Evolutionary conservation across 805 yeast species (phyloP).

Genomic region (Metschnikowia cerradonensis): DNA sequence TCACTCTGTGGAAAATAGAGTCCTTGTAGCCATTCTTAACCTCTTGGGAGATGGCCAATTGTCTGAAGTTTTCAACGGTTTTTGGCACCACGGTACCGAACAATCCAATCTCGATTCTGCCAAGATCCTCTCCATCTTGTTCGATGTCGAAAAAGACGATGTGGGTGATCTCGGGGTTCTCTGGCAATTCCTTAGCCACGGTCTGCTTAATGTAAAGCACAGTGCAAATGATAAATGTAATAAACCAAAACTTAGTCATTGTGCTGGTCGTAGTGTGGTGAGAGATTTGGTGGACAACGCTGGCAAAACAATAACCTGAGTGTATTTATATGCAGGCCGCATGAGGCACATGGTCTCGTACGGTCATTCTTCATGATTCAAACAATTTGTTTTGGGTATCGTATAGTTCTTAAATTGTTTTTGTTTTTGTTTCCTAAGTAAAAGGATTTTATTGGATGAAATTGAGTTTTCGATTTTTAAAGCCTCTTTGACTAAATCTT

Average conservation of each 20-base stretch:
- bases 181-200: conserved; percentile 19
- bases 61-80: conserved; percentile 85
- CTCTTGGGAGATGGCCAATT: conserved; percentile 60
- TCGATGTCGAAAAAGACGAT: conserved; percentile 82
- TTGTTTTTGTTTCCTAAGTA: too few species aligned
- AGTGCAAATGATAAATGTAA: conserved; percentile 12
- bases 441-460: too few species aligned
- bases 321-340: neutral
- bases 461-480: too few species aligned
- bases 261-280: neutral
- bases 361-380: too few species aligned
- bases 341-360: too few species aligned
- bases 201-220: conserved; percentile 12
- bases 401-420: too few species aligned
- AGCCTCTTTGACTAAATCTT: too few species aligned
- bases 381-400: too few species aligned
- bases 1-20: conserved; percentile 70
- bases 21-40: conserved; percentile 60
- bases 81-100: conserved; percentile 84
- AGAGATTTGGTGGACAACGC: neutral
- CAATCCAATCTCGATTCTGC: conserved; percentile 81
- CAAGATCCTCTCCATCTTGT: conserved; percentile 73
- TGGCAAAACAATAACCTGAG: neutral
- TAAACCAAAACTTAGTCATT: conserved; percentile 15
- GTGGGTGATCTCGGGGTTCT: conserved; percentile 60